phyloP scores from a whole-genome alignment of 2,329 filamentous ascomycete genomes.

The Westerdykella aurantiaca region DNA sequence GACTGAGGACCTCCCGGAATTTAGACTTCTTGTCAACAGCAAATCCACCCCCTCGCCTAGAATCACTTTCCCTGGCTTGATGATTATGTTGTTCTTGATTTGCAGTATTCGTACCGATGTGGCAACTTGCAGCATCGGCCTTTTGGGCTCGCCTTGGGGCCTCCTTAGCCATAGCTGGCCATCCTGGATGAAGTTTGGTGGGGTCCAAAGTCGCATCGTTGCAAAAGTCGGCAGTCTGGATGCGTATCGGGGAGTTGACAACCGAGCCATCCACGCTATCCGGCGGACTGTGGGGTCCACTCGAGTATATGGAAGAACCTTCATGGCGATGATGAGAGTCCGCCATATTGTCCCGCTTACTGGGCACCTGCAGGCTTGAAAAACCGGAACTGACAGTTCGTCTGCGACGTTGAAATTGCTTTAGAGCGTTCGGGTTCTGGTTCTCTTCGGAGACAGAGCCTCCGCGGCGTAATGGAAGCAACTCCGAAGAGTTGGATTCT shows the following conservation, averaged over 20 bases:
- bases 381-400: slow-evolving; percentile 36
- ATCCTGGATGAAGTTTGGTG: too few species aligned
- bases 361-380: slow-evolving; percentile 31
- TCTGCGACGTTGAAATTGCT: slow-evolving; percentile 18
- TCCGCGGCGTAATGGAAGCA: slow-evolving; percentile 12
- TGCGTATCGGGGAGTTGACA: slow-evolving; percentile 11
- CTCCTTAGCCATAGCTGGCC: background rate
- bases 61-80: background rate
- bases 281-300: slow-evolving; percentile 34
- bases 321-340: too few species aligned
- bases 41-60: slow-evolving; percentile 22
- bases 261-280: slow-evolving; percentile 25
- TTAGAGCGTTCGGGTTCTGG: slow-evolving; percentile 7
- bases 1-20: slow-evolving; percentile 35
- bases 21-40: slow-evolving; percentile 30
- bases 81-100: slow-evolving; percentile 5
- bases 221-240: slow-evolving; percentile 3
- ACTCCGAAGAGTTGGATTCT: slow-evolving; percentile 17
- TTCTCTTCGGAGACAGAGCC: slow-evolving; percentile 17
- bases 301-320: slow-evolving; percentile 38
- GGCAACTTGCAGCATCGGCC: slow-evolving; percentile 10
- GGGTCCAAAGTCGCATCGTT: too few species aligned
- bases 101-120: slow-evolving; percentile 4
- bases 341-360: slow-evolving; percentile 36
- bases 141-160: slow-evolving; percentile 21